Percentiles rank a stretch among this genome's conserved stretches.
phyloP scores from a whole-genome alignment of 768 basidiomycete species.

The Suillus cothurnatus region DNA sequence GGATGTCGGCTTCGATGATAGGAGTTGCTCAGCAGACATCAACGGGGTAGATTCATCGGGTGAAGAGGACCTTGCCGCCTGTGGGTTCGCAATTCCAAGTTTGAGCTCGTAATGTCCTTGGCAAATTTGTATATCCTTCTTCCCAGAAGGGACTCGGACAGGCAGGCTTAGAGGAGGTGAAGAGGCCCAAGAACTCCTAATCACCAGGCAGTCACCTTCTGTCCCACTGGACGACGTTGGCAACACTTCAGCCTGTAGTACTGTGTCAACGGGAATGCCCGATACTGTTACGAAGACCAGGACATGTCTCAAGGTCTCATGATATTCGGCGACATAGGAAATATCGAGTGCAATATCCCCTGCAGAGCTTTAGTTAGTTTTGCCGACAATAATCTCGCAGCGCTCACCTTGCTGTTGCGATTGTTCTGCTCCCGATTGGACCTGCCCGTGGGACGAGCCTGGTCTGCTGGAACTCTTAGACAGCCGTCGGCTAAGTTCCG shows the following conservation, averaged over 20 bases:
- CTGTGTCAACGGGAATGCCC: conserved; percentile 48
- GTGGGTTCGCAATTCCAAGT: conserved; percentile 41
- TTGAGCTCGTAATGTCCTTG: conserved; percentile 75
- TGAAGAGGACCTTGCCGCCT: conserved; percentile 2
- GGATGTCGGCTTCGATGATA: conserved; percentile 52
- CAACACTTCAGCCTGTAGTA: conserved; percentile 69
- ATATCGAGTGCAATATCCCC: conserved; percentile 37
- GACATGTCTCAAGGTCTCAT: conserved; percentile 82
- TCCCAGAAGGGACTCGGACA: conserved; percentile 57
- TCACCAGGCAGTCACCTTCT: conserved; percentile 56
- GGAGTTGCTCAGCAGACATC: conserved; percentile 71
- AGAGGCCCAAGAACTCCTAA: conserved; percentile 58
- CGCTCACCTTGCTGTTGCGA: not conserved
- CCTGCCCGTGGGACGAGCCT: conserved; percentile 28
- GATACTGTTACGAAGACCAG: conserved; percentile 70
- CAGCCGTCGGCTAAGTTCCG: conserved; percentile 7
- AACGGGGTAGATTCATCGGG: conserved; percentile 46
- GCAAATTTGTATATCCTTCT: conserved; percentile 57
- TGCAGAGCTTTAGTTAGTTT: not conserved
- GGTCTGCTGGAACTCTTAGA: conserved; percentile 25
- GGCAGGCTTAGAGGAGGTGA: conserved; percentile 63
- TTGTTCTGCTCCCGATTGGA: conserved; percentile 16
- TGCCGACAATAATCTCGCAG: too few relatives aligned
- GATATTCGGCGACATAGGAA: conserved; percentile 72
- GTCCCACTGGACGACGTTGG: conserved; percentile 43